Percentiles rank a stretch among this genome's conserved stretches.
Conservation (phyloP, 2,329 filamentous ascomycete species). For the Karstenula rhodostoma region DNA sequence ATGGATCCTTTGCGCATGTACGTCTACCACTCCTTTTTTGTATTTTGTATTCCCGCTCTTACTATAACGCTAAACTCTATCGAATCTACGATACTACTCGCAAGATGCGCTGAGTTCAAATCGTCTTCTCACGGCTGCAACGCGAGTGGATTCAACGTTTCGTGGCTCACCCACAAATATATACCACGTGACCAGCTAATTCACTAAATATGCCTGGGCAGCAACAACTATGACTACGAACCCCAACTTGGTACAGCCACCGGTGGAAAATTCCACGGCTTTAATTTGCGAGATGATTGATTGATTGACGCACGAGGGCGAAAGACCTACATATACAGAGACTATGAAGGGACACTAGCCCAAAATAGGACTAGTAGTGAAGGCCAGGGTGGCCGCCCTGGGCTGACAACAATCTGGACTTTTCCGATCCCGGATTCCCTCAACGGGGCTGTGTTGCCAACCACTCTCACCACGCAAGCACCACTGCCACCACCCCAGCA, state of each 20-base stretch:
- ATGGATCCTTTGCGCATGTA: constrained; percentile 65
- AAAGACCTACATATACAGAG: too few species aligned
- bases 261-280: constrained; percentile 48
- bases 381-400: too few species aligned
- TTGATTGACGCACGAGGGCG: constrained; percentile 50
- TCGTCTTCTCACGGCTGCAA: too few species aligned
- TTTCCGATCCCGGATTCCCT: neutral
- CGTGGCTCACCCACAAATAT: neutral
- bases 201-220: constrained; percentile 11
- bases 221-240: constrained; percentile 64
- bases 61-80: neutral
- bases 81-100: too few species aligned
- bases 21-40: neutral
- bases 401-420: neutral
- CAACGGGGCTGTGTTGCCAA: neutral
- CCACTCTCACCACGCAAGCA: neutral
- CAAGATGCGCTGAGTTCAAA: too few species aligned
- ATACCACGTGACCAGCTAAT: neutral
- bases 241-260: constrained; percentile 49
- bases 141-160: neutral
- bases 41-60: too few species aligned
- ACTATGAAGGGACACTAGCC: too few species aligned
- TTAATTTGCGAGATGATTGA: constrained; percentile 55
- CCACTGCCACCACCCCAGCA: neutral
- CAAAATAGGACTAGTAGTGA: too few species aligned